Evolutionary conservation across 306 rosid species (phyloP).

Genomic region (Begonia loranthoides): DNA sequence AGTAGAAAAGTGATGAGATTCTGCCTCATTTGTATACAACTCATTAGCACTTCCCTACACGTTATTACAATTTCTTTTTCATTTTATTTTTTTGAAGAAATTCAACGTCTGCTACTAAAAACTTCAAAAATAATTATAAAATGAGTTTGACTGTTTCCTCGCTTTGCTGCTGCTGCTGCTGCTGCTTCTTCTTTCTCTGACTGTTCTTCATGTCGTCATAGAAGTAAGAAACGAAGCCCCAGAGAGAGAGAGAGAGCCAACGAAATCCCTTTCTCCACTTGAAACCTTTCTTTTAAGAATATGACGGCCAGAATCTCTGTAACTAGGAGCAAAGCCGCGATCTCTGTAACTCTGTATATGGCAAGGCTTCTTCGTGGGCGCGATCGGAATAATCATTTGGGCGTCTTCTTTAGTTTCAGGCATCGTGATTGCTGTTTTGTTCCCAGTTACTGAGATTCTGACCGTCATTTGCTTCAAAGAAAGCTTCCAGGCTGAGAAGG

Average conservation of each 20-base stretch:
- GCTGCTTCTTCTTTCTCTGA: too few species aligned
- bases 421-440: slow-evolving; percentile 34
- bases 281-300: slow-evolving; percentile 41
- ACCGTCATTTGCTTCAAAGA: slow-evolving; percentile 57
- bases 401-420: slow-evolving; percentile 58
- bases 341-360: too few species aligned
- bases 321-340: slow-evolving; percentile 40
- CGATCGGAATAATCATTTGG: slow-evolving; percentile 56
- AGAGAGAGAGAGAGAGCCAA: slow-evolving; percentile 41
- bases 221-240: slow-evolving; percentile 65
- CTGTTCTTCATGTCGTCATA: slow-evolving; percentile 49
- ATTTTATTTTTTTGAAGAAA: too few species aligned
- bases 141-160: background rate
- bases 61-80: too few species aligned
- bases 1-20: too few species aligned
- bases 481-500: slow-evolving; percentile 46
- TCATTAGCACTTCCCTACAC: too few species aligned
- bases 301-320: slow-evolving; percentile 52
- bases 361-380: slow-evolving; percentile 72
- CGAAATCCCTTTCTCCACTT: slow-evolving; percentile 49
- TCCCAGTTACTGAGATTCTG: slow-evolving; percentile 44
- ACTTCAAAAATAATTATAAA: too few species aligned
- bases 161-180: background rate
- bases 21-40: too few species aligned
- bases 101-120: too few species aligned